Evolutionary conservation across 106 monocot genomes (phyloP).

Genomic region (Platanthera guangdongensis): DNA sequence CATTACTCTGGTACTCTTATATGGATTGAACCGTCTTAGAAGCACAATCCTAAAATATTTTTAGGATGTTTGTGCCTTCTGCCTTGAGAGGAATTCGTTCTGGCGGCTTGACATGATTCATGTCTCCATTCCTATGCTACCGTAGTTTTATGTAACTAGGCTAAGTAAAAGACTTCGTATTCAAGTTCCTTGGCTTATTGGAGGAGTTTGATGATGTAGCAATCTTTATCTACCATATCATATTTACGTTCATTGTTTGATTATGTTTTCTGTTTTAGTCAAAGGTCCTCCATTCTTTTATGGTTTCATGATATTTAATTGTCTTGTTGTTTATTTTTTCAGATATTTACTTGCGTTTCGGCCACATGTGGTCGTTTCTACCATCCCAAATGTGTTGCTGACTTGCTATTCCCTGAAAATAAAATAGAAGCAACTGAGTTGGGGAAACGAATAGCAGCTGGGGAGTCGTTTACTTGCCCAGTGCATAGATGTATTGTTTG

Average conservation of each 20-base stretch:
- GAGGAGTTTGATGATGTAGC: background rate
- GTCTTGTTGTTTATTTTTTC: conserved; percentile 1
- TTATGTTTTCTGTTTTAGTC: background rate
- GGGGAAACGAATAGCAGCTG: conserved; percentile 48
- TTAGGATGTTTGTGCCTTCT: background rate
- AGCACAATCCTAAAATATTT: background rate
- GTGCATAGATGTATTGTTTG: conserved; percentile 73
- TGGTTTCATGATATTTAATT: background rate
- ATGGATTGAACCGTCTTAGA: background rate
- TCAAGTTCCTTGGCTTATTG: background rate
- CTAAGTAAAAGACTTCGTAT: background rate
- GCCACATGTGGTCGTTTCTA: conserved; percentile 96
- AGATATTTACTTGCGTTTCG: conserved; percentile 74
- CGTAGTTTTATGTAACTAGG: background rate
- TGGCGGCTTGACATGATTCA: background rate
- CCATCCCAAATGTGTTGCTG: conserved; percentile 84
- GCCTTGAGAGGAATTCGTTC: background rate
- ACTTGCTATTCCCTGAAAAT: conserved; percentile 35
- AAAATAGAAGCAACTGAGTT: conserved; percentile 39
- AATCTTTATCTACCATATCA: background rate
- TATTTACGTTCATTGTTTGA: background rate
- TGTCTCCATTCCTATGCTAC: background rate
- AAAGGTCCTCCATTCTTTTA: background rate
- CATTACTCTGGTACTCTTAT: background rate
- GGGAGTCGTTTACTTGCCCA: conserved; percentile 69